These are phyloP conservation scores for Chaetoceros tenuissimus DNA, from an alignment of 108 stramenopile species.

Conservation along the genomic window DNA sequence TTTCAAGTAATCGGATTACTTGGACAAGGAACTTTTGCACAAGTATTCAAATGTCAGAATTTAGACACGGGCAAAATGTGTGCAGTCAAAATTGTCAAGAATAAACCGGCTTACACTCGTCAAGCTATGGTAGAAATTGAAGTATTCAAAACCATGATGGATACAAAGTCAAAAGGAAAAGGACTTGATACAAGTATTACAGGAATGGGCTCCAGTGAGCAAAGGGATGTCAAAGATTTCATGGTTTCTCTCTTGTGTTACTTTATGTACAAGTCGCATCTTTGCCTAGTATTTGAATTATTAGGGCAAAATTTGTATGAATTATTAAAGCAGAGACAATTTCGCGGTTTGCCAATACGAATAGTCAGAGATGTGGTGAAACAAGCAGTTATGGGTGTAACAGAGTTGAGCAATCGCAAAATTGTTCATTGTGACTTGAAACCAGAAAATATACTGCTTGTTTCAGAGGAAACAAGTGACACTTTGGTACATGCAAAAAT, in stretches of 20 bases:
- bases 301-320: slow-evolving; percentile 90
- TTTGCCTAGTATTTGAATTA: slow-evolving; percentile 94
- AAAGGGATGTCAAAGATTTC: slow-evolving; percentile 19
- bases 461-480: slow-evolving; percentile 33
- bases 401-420: slow-evolving; percentile 49
- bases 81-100: slow-evolving; percentile 96
- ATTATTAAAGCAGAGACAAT: slow-evolving; percentile 86
- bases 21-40: slow-evolving; percentile 96
- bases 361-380: slow-evolving; percentile 63
- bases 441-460: slow-evolving; percentile 96
- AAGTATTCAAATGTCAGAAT: slow-evolving; percentile 87
- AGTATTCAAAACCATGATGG: slow-evolving; percentile 55
- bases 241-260: slow-evolving; percentile 79
- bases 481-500: slow-evolving; percentile 29
- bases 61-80: slow-evolving; percentile 50
- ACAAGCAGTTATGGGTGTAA: slow-evolving; percentile 57
- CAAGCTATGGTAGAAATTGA: slow-evolving; percentile 94
- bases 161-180: background rate
- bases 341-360: slow-evolving; percentile 84
- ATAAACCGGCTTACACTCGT: slow-evolving; percentile 88
- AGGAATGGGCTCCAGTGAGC: slow-evolving; percentile 4
- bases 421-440: slow-evolving; percentile 98
- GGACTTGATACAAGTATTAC: background rate
- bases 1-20: slow-evolving; percentile 60
- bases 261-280: slow-evolving; percentile 85